Evolutionary conservation across 2,329 filamentous ascomycete genomes (phyloP), one percentile per base, ranked within the genome.

Genomic region (Penicillium verrucosum): DNA sequence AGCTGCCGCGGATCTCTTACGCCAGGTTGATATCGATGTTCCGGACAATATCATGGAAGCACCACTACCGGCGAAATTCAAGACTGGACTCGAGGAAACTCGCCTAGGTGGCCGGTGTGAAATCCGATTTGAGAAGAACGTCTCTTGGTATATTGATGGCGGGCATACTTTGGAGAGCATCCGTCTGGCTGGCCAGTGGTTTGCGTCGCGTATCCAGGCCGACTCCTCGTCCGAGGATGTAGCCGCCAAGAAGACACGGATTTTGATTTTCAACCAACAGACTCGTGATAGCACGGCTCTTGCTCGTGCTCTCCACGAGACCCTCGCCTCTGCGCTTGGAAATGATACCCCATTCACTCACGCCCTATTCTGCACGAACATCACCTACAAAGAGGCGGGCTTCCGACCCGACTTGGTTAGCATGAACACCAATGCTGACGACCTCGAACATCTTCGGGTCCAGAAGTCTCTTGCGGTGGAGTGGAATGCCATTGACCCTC

Each of bases 211-310:
- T 46, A 67, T 81, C n/a, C 63, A 67, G 65, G 65, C 71, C 16
- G 72, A 73, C 43, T 71, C 72, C 11, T 67, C 72, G 7, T 65
- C 73, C 7, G 57, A 57, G n/a, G 60, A 61, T 29, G 52, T 67
- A 18, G 68, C 63, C 51, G 64, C 59, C 48, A 69, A 68, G 51
- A 74, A 78, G 43, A 71, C 77, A 6, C 78, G 90, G 0, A 79
- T 88, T 56, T 77, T 97, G 44, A 82, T 97, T 46, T 97, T 97
- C 80, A 97, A 97, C 73, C 93, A 97, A 73, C 91, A 96, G 69
- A 91, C 90, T 10, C 85, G 92, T 32, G 87, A 96, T 68, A 89
- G 89, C 5, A 76, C 78, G 4, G 78, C 82, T 16, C 80, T 95
- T 1, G 82, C 93, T 2, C 76, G 75, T 32, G 81, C 81, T 0